Percentiles rank a stretch among this genome's conserved stretches.
These are phyloP conservation scores for Lupinus albus DNA, from an alignment of 306 rosid genomes.

Conservation along the genomic window DNA sequence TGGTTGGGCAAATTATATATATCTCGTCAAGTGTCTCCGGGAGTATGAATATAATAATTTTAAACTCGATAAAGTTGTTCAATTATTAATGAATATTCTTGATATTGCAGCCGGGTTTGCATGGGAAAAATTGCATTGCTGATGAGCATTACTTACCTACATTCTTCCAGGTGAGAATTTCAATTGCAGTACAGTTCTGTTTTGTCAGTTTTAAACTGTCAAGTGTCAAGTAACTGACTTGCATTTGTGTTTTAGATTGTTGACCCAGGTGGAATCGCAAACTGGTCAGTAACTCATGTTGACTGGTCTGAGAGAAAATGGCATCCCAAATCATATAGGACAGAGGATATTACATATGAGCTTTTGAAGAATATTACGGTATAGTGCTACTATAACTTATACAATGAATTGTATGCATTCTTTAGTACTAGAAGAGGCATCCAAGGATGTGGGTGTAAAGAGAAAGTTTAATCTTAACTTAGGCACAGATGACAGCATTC, in stretches of 20 bases:
- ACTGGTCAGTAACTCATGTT: slow-evolving; percentile 94
- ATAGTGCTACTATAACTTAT: slow-evolving; percentile 26
- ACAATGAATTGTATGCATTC: background rate
- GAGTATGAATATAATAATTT: slow-evolving; percentile 3
- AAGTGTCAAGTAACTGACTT: slow-evolving; percentile 11
- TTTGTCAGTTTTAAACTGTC: slow-evolving; percentile 30
- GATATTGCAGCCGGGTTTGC: slow-evolving; percentile 78
- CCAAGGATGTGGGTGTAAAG: background rate
- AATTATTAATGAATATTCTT: slow-evolving; percentile 41
- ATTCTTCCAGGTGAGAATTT: slow-evolving; percentile 70
- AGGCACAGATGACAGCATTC: background rate
- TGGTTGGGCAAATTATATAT: background rate
- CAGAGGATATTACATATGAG: slow-evolving; percentile 60
- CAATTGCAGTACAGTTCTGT: background rate
- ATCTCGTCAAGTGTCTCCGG: background rate
- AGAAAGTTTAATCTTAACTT: background rate
- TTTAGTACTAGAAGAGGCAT: slow-evolving; percentile 1
- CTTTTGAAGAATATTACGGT: slow-evolving; percentile 84
- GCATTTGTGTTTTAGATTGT: slow-evolving; percentile 51
- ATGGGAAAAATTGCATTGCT: slow-evolving; percentile 90
- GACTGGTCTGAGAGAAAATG: slow-evolving; percentile 98
- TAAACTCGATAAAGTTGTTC: background rate
- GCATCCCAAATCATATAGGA: slow-evolving; percentile 85
- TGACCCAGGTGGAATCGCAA: slow-evolving; percentile 90
- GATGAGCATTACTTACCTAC: slow-evolving; percentile 98